Base-by-base conservation (phyloP, 306 rosid species). In the Astragalus membranaceus region DNA sequence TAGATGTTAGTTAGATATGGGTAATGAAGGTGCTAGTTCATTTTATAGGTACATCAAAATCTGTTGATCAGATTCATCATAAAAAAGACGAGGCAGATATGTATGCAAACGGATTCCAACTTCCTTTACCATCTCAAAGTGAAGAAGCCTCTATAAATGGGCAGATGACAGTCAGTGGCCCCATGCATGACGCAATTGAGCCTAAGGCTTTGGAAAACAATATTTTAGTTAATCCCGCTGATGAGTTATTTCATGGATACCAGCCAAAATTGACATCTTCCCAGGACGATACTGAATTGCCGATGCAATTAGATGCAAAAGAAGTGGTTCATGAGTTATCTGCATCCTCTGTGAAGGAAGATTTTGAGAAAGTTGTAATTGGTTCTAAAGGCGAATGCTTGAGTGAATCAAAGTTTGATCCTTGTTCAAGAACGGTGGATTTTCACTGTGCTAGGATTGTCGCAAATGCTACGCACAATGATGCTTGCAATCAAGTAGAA, bases 21-120 rank as follows among this genome's bases (percentile, higher is more conserved):
- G 13, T 41, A 10, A 37, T 47, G 29, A 54, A 16, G 49, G 52
- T 55, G 68, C 80, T 78, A 16, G 15, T 41, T 48, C 60, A 37
- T 70, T 73, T 43, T 69, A 14, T 60, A 86, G 95, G 79, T 69
- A 17, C 43, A 12, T 74, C 54, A 15, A 80, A 72, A 49, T 70
- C 58, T 42, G 58, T 37, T 75, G 63, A 63, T 57, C 70, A 59
- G 58, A 42, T 59, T 10, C 29, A 2, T 52, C 41, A 26, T 39
- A 65, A 54, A 17, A 49, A 61, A 9, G 54, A 48, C 12, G 67
- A 78, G 58, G 73, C 2, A 3, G 55, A 46, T 30, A 32, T 32
- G 59, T 8, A 14, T 56, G 8, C 60, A 10, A 56, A 75, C 70
- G 48, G 29, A 16, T 36, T 46, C 29, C 39, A 76, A 61, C 62